Conservation (phyloP, 352 stramenopile species). For the Pythium rhizo-oryzae region DNA sequence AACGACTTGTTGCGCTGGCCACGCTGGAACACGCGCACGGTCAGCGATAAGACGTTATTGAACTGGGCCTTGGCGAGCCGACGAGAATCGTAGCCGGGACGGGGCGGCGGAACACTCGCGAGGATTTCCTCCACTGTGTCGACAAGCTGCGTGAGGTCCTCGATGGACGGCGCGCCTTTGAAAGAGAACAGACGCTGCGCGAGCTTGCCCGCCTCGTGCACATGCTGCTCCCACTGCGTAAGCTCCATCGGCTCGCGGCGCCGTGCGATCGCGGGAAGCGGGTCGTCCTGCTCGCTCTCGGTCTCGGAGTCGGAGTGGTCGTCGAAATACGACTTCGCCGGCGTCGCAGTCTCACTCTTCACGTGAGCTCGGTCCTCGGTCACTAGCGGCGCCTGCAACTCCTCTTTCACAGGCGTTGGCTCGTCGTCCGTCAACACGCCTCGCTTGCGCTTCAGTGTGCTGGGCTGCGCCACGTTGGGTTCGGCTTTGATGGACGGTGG, state of each 20-base stretch:
- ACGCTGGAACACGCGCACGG: neutral
- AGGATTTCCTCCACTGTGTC: neutral
- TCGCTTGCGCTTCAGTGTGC: neutral
- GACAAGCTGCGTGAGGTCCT: neutral
- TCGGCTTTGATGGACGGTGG: neutral
- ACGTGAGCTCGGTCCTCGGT: too few species aligned
- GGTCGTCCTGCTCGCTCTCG: slow-evolving; percentile 13
- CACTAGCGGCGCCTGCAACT: too few species aligned
- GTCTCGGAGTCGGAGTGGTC: slow-evolving; percentile 4
- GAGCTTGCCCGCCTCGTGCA: neutral
- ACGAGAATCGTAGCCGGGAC: neutral
- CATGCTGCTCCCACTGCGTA: neutral
- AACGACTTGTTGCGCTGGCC: neutral
- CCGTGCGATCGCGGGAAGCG: neutral
- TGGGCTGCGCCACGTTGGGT: too few species aligned
- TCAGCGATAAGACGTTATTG: slow-evolving; percentile 5
- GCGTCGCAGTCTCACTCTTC: neutral
- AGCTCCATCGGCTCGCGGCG: neutral
- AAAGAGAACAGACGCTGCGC: neutral
- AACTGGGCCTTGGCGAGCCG: slow-evolving; percentile 3
- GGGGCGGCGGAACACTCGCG: neutral
- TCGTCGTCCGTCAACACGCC: neutral
- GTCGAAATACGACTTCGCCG: neutral
- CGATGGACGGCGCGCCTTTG: neutral
- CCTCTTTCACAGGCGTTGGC: neutral